These are phyloP conservation scores for Globisporangium radiosum DNA, from an alignment of 352 stramenopile species.

Conservation along the genomic window DNA sequence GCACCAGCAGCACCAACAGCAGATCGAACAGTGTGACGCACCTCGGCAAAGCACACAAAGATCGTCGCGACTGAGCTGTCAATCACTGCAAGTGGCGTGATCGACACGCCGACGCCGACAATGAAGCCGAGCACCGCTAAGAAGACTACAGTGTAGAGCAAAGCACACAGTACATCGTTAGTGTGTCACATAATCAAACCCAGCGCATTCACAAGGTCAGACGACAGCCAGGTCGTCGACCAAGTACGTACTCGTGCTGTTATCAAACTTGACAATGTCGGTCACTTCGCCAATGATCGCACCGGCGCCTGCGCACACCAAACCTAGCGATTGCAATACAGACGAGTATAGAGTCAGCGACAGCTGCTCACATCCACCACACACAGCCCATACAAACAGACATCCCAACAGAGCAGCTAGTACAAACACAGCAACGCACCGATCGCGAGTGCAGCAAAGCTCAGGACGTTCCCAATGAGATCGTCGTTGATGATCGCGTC, in stretches of 20 bases:
- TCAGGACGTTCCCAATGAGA: constrained; percentile 89
- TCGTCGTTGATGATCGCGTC: constrained; percentile 96
- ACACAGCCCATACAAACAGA: background rate
- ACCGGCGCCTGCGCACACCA: constrained; percentile 63
- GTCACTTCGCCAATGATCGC: constrained; percentile 44
- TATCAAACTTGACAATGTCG: constrained; percentile 48
- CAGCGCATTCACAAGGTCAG: too few species aligned
- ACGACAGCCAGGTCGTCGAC: background rate
- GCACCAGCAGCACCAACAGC: background rate
- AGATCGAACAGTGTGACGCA: constrained; percentile 8
- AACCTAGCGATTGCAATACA: constrained; percentile 17
- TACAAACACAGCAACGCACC: constrained; percentile 24
- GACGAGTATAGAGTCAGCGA: background rate
- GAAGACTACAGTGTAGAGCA: constrained; percentile 23
- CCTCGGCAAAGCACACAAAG: constrained; percentile 96
- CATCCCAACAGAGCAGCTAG: too few species aligned
- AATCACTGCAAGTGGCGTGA: constrained; percentile 90
- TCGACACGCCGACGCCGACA: constrained; percentile 81
- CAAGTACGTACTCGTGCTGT: constrained; percentile 44
- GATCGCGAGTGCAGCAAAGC: constrained; percentile 86
- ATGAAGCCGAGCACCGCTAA: constrained; percentile 84
- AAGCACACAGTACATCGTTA: background rate
- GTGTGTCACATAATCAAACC: background rate
- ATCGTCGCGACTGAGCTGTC: constrained; percentile 93
- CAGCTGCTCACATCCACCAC: background rate